phyloP scores from a whole-genome alignment of 139 green algal genomes.

The Tetraselmis striata region DNA sequence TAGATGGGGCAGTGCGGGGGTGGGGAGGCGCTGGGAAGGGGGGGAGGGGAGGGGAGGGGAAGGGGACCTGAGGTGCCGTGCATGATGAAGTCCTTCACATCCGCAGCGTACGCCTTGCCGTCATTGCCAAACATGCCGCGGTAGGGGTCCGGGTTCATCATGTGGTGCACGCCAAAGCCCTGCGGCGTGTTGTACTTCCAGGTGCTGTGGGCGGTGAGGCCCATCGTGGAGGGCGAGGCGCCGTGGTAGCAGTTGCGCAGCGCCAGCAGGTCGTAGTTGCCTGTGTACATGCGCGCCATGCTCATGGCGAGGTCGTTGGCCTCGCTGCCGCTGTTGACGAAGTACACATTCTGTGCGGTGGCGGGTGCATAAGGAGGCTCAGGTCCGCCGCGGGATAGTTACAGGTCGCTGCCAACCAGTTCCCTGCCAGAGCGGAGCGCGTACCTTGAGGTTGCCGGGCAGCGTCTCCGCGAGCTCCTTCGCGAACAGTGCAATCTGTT shows the following conservation, averaged over 20 bases:
- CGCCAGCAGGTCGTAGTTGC: constrained; percentile 82
- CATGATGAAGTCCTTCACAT: constrained; percentile 65
- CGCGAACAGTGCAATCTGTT: constrained; percentile 67
- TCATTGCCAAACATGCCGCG: constrained; percentile 80
- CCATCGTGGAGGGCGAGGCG: constrained; percentile 79
- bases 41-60: too few relatives aligned
- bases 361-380: too few relatives aligned
- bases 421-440: too few relatives aligned
- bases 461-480: constrained; percentile 73
- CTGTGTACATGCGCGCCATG: constrained; percentile 65
- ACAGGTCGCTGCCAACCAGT: too few relatives aligned
- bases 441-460: constrained; percentile 60
- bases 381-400: too few relatives aligned
- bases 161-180: constrained; percentile 83
- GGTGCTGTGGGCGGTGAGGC: constrained; percentile 75
- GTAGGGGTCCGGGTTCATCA: constrained; percentile 89
- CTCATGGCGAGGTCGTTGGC: constrained; percentile 83
- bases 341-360: constrained; percentile 55
- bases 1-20: too few relatives aligned
- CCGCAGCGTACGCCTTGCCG: constrained; percentile 59
- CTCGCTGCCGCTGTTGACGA: constrained; percentile 80
- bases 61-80: constrained; percentile 51
- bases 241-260: constrained; percentile 94
- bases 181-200: constrained; percentile 89
- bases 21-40: too few relatives aligned